Percentiles rank a stretch among this genome's conserved stretches.
Conservation (phyloP, 2,329 filamentous ascomycete species). For the Domatiomyces globalis region DNA sequence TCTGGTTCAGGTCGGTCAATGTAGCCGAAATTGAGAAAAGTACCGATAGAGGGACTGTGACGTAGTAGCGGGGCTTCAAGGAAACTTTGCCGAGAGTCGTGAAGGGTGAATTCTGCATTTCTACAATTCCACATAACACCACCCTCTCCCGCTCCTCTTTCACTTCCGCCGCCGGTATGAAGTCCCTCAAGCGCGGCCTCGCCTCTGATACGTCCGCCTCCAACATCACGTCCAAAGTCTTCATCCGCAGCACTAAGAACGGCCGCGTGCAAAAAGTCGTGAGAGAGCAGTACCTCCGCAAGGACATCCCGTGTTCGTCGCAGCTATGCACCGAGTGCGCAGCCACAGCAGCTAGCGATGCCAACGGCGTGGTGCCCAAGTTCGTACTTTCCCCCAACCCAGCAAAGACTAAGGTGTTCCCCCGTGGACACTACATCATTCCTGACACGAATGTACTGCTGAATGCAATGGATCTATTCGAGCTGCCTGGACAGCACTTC, state of each 20-base stretch:
- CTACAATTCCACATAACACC: neutral
- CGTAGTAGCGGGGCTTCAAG: too few species aligned
- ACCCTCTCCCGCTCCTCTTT: neutral
- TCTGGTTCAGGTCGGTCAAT: too few species aligned
- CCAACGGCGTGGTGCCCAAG: constrained; percentile 63
- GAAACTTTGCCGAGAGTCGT: too few species aligned
- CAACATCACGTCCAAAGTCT: constrained; percentile 89
- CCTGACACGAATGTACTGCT: constrained; percentile 94
- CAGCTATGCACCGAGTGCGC: constrained; percentile 69
- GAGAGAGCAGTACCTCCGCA: constrained; percentile 83
- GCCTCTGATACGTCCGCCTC: constrained; percentile 43
- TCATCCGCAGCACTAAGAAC: constrained; percentile 83
- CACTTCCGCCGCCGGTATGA: constrained; percentile 31
- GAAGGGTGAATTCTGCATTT: neutral
- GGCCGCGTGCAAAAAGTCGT: constrained; percentile 99
- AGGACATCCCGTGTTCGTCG: constrained; percentile 95
- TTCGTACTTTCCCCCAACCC: constrained; percentile 84
- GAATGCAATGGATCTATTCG: constrained; percentile 93
- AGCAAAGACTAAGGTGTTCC: constrained; percentile 66
- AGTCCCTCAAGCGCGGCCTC: constrained; percentile 46
- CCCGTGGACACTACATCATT: constrained; percentile 81
- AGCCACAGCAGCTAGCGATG: constrained; percentile 61
- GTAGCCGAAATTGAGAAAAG: too few species aligned
- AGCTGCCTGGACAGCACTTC: constrained; percentile 67
- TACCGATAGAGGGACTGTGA: too few species aligned